Conservation (phyloP, 352 stramenopile genomes). For the Phytophthora citricola region DNA sequence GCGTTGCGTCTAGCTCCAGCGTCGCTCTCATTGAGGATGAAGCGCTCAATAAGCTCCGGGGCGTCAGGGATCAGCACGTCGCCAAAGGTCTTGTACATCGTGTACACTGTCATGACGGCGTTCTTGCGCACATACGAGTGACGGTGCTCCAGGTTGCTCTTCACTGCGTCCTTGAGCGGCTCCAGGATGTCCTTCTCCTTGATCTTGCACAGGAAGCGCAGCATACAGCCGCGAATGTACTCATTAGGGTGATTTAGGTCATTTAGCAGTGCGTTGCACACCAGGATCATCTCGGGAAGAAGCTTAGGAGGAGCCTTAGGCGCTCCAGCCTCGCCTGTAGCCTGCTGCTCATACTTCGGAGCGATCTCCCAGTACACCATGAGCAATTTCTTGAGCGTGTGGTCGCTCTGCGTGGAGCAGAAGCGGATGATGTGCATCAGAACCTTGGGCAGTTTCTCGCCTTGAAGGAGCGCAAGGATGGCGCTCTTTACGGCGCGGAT, state of each 20-base stretch:
- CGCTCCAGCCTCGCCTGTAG: conserved; percentile 34
- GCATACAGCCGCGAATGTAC: conserved; percentile 99
- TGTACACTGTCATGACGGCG: conserved; percentile 98
- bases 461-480: conserved; percentile 98
- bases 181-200: conserved; percentile 97
- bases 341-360: conserved; percentile 95
- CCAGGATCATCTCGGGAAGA: conserved; percentile 99
- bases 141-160: conserved; percentile 98
- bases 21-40: conserved; percentile 96
- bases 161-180: conserved; percentile 92
- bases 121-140: conserved; percentile 99
- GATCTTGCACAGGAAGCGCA: conserved; percentile 99
- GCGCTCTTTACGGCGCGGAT: conserved; percentile 98
- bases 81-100: conserved; percentile 97
- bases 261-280: conserved; percentile 99
- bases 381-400: conserved; percentile 99
- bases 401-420: conserved; percentile 99
- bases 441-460: conserved; percentile 98
- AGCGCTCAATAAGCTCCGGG: conserved; percentile 96
- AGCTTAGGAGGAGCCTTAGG: conserved; percentile 90
- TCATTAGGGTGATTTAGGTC: conserved; percentile 99
- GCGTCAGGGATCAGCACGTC: conserved; percentile 97
- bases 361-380: conserved; percentile 99
- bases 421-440: conserved; percentile 99
- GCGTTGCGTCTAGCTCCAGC: conserved; percentile 95